Evolutionary conservation across 2,329 filamentous ascomycete genomes (phyloP).

Genomic region (Drechslera avenae): DNA sequence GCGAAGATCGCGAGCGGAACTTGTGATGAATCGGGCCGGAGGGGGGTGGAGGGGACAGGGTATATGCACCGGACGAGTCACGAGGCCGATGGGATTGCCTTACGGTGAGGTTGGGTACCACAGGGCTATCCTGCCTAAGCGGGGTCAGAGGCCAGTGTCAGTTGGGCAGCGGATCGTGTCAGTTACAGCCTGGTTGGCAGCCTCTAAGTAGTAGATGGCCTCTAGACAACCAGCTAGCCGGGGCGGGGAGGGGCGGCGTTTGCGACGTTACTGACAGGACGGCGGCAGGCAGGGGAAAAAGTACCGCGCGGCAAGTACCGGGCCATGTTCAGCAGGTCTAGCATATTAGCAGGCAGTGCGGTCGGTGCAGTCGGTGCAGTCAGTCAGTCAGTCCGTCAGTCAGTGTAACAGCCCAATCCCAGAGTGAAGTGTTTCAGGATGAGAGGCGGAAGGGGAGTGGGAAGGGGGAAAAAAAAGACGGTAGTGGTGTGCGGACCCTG

Average conservation of each 20-base stretch:
- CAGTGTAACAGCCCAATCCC: background rate
- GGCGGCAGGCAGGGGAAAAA: background rate
- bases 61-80: conserved; percentile 18
- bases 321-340: too few species aligned
- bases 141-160: conserved; percentile 13
- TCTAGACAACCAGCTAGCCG: conserved; percentile 4
- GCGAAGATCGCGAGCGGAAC: conserved; percentile 23
- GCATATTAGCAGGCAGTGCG: too few species aligned
- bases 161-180: too few species aligned
- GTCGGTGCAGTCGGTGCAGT: too few species aligned
- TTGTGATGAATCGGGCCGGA: conserved; percentile 15
- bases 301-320: conserved; percentile 5
- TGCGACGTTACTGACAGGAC: conserved; percentile 14
- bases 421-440: background rate
- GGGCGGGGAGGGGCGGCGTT: background rate
- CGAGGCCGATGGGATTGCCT: conserved; percentile 9
- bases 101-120: conserved; percentile 17
- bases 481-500: conserved; percentile 3
- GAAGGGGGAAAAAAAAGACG: background rate
- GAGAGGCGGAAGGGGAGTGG: too few species aligned
- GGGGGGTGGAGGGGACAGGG: background rate
- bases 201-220: conserved; percentile 11
- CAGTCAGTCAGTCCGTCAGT: too few species aligned
- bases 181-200: too few species aligned
- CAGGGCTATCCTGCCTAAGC: conserved; percentile 19